A percentile compares a stretch with the other conserved stretches of the same genome.
Conservation (phyloP, 108 stramenopile genomes). For the Skeletonema menzelii region DNA sequence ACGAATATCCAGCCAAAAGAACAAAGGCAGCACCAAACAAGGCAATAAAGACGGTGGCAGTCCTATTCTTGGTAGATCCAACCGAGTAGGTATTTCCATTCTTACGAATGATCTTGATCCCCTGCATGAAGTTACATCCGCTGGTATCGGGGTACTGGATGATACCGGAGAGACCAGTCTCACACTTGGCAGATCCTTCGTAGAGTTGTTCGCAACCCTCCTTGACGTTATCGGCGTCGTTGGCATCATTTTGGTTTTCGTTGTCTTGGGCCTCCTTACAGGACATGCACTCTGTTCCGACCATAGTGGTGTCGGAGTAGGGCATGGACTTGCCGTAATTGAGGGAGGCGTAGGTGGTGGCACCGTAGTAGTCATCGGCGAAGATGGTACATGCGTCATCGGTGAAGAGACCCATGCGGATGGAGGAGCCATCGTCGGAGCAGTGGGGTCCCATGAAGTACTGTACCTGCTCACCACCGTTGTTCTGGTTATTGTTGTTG, state of each 20-base stretch:
- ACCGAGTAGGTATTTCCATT: constrained; percentile 56
- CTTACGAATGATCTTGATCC: constrained; percentile 76
- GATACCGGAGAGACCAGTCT: constrained; percentile 7
- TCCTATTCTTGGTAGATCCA: neutral
- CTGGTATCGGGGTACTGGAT: constrained; percentile 30
- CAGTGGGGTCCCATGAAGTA: constrained; percentile 86
- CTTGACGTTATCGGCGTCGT: constrained; percentile 45
- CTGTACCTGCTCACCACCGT: neutral
- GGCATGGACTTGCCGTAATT: constrained; percentile 41
- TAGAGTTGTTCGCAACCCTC: constrained; percentile 75
- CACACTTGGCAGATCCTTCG: constrained; percentile 77
- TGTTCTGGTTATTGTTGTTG: too few species aligned
- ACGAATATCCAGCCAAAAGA: constrained; percentile 76
- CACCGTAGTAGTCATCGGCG: constrained; percentile 53
- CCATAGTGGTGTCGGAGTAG: constrained; percentile 54
- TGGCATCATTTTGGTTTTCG: constrained; percentile 25
- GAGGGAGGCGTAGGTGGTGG: constrained; percentile 42
- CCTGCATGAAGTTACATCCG: constrained; percentile 85
- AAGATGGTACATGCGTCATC: constrained; percentile 72
- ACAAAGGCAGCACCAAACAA: constrained; percentile 81
- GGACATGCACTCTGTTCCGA: constrained; percentile 66
- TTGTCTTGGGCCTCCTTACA: constrained; percentile 54
- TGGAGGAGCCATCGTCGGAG: constrained; percentile 69
- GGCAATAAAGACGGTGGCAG: constrained; percentile 64
- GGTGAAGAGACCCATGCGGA: constrained; percentile 77